A percentile compares a stretch with the other conserved stretches of the same genome.
These are phyloP conservation scores for Fusarium beomiforme DNA, from an alignment of 2,329 filamentous ascomycete genomes.

Conservation along the genomic window DNA sequence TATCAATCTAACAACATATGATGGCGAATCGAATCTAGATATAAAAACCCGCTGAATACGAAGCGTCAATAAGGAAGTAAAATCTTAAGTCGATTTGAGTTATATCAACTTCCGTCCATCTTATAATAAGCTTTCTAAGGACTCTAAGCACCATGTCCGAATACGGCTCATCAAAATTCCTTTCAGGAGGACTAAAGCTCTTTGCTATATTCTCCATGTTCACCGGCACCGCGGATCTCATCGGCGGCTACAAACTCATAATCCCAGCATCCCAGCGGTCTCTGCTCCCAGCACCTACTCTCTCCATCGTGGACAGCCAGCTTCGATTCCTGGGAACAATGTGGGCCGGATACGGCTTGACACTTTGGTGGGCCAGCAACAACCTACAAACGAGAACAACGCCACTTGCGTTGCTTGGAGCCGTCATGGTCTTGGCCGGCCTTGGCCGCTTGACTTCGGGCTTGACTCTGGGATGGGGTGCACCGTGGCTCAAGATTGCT, in stretches of 20 bases:
- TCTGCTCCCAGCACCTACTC: neutral
- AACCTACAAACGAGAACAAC: neutral
- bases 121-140: fast-evolving
- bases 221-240: neutral
- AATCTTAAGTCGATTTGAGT: fast-evolving
- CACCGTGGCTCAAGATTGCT: conserved; percentile 1
- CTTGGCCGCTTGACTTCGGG: neutral
- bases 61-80: neutral
- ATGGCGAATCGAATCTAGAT: fast-evolving
- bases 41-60: neutral
- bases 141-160: neutral
- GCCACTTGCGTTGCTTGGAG: neutral
- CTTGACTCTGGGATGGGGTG: neutral
- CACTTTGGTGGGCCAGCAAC: neutral
- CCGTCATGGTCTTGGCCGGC: neutral
- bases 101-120: fast-evolving
- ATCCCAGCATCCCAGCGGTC: neutral
- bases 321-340: conserved; percentile 1
- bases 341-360: conserved; percentile 9
- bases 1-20: neutral
- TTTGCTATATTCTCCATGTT: conserved; percentile 7
- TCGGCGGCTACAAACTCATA: neutral
- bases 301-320: neutral
- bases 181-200: neutral
- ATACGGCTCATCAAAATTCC: neutral